Percentiles rank a stretch among this genome's conserved stretches.
phyloP scores from a whole-genome alignment of 2,329 filamentous ascomycete species.

The Penicillium sp. region DNA sequence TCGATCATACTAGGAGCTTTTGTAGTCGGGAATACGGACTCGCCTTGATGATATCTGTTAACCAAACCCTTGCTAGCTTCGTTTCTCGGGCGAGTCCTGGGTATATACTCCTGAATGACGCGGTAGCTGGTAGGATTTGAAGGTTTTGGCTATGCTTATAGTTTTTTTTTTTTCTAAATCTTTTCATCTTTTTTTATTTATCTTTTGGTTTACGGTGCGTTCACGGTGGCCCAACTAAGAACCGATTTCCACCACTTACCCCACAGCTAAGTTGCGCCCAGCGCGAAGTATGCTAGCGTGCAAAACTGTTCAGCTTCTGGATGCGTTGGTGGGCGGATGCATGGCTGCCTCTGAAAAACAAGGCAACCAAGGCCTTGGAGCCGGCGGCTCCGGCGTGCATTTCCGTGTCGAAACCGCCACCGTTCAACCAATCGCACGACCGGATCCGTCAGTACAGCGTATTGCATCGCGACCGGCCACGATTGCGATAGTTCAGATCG shows the following conservation, averaged over 20 bases:
- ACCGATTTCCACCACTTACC: neutral
- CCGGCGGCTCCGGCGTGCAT: neutral
- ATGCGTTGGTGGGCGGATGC: neutral
- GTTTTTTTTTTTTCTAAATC: too few relatives aligned
- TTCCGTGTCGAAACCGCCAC: neutral
- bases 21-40: neutral
- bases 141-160: too few relatives aligned
- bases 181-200: neutral
- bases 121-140: neutral
- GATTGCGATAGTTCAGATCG: slow-evolving; percentile 26
- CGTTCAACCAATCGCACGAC: slow-evolving; percentile 5
- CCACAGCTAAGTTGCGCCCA: neutral
- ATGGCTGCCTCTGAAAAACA: slow-evolving; percentile 7
- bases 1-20: slow-evolving; percentile 12
- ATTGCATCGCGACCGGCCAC: slow-evolving; percentile 11
- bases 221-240: neutral
- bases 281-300: neutral
- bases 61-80: neutral
- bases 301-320: neutral
- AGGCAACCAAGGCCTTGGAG: slow-evolving; percentile 6
- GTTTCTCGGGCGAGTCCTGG: neutral
- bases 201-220: neutral
- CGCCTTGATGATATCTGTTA: neutral
- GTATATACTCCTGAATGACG: neutral
- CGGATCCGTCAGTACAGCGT: neutral